These are phyloP conservation scores for Pythium aquatile DNA, from an alignment of 352 stramenopile genomes.

Conservation along the genomic window DNA sequence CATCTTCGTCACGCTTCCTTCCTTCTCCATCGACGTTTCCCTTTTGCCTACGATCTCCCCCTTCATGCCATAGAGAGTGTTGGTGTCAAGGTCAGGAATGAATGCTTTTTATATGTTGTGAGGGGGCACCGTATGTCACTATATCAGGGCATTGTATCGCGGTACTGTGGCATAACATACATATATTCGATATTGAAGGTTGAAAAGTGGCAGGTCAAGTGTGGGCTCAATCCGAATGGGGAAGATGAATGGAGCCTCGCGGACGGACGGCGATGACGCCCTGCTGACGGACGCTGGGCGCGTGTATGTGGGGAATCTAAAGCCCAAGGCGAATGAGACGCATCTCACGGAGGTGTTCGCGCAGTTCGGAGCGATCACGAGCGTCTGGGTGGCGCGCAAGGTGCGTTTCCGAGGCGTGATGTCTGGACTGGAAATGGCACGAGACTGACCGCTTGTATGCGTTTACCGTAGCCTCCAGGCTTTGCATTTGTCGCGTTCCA, in stretches of 20 bases:
- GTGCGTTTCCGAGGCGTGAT: constrained; percentile 27
- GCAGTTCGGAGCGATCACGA: constrained; percentile 68
- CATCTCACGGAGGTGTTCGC: constrained; percentile 63
- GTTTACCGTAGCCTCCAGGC: constrained; percentile 51
- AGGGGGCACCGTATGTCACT: no score
- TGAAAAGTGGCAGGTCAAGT: not conserved
- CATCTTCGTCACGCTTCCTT: constrained; percentile 7
- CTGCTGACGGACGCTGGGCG: constrained; percentile 30
- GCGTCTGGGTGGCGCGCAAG: constrained; percentile 71
- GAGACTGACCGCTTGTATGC: not conserved
- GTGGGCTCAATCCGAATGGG: not conserved
- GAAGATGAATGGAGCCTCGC: constrained; percentile 7
- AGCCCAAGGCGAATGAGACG: constrained; percentile 60
- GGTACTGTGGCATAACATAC: not conserved
- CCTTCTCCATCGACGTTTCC: constrained; percentile 3
- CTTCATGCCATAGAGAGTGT: constrained; percentile 2
- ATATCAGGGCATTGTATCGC: not conserved
- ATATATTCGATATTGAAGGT: not conserved
- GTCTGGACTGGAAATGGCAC: not conserved
- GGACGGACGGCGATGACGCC: constrained; percentile 4
- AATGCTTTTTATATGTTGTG: not conserved
- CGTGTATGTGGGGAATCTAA: constrained; percentile 78
- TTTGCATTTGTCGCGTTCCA: constrained; percentile 80
- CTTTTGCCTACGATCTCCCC: constrained; percentile 3
- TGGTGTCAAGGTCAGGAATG: not conserved